Evolutionary conservation across 2,329 filamentous ascomycete species (phyloP), one percentile per base, ranked within the genome.

Genomic region (Fusarium buharicum): DNA sequence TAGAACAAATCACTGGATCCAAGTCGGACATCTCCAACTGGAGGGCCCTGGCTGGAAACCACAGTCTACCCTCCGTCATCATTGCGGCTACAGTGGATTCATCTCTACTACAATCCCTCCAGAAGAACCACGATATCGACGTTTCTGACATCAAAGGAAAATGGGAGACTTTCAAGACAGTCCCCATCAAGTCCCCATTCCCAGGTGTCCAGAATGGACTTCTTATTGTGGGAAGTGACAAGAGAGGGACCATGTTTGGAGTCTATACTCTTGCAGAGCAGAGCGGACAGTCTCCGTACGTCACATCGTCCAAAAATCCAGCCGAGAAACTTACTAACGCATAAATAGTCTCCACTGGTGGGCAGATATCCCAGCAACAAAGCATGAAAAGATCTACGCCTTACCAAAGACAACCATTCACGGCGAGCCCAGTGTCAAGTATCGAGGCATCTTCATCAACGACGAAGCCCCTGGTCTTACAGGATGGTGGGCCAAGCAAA

Each of bases 381-480:
- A 79, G 57, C 80, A 82, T 60, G 72, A 78, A 18, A 77, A 79
- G 7, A 83, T 90, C 50, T 89, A 83, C 62, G 83, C 84, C 6
- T 72, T 86, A 12, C 74, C 81, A 14, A 79, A 76, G 11, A 80
- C 76, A 24, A 88, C 86, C 61, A 75, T 83, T 0, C 86, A 89
- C 63, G 80, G 79, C 4, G 77, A 86, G 6, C 88, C 88, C 2
- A 82, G 82, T 0, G 84, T 91, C 63, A 88, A 87, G 70, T 90
- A 90, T 71, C 82, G 88, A 14, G 88, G 88, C 3, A 81, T 90
- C 70, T 91, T 90, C 76, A 77, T 91, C 71, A 90, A 90, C 69
- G 88, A 91, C 54, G 88, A 91, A 70, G 85, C 86, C 48, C 88
- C 88, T 0, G 86, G 84, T 2, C 73, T 90, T 40, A 90, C 88